These are phyloP conservation scores for Penicillium oxalicum DNA, from an alignment of 2,329 filamentous ascomycete genomes.

Conservation along the genomic window DNA sequence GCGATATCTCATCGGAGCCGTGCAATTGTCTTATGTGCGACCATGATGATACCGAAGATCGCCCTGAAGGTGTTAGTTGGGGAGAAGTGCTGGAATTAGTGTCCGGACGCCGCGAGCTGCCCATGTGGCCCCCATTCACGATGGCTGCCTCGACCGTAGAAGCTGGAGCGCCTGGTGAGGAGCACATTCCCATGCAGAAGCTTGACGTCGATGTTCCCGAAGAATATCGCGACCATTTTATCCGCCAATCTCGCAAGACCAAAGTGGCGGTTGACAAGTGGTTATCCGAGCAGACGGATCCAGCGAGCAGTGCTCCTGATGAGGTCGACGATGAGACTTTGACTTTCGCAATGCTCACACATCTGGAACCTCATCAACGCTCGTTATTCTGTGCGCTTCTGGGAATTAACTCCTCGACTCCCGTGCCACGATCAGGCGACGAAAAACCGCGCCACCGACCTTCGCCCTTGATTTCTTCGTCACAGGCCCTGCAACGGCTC, in stretches of 20 bases:
- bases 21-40: constrained; percentile 83
- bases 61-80: constrained; percentile 69
- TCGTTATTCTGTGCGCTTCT: constrained; percentile 78
- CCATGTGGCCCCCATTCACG: constrained; percentile 82
- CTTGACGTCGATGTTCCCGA: constrained; percentile 92
- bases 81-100: constrained; percentile 92
- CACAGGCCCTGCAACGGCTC: constrained; percentile 72
- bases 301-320: constrained; percentile 67
- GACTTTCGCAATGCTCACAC: constrained; percentile 87
- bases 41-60: constrained; percentile 53
- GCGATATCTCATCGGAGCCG: constrained; percentile 81
- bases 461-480: constrained; percentile 68
- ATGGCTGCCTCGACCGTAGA: constrained; percentile 54
- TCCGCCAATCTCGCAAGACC: constrained; percentile 86
- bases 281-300: constrained; percentile 73
- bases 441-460: constrained; percentile 61
- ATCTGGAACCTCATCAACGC: constrained; percentile 67
- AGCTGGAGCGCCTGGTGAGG: constrained; percentile 50
- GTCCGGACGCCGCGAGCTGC: constrained; percentile 78
- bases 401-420: constrained; percentile 49
- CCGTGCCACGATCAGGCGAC: constrained; percentile 58
- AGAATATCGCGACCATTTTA: constrained; percentile 86
- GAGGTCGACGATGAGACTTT: constrained; percentile 93
- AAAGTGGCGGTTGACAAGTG: constrained; percentile 86
- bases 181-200: constrained; percentile 61